Evolutionary conservation across 371 early-diverging fungal genomes (phyloP).

Genomic region (Mortierella sp.): DNA sequence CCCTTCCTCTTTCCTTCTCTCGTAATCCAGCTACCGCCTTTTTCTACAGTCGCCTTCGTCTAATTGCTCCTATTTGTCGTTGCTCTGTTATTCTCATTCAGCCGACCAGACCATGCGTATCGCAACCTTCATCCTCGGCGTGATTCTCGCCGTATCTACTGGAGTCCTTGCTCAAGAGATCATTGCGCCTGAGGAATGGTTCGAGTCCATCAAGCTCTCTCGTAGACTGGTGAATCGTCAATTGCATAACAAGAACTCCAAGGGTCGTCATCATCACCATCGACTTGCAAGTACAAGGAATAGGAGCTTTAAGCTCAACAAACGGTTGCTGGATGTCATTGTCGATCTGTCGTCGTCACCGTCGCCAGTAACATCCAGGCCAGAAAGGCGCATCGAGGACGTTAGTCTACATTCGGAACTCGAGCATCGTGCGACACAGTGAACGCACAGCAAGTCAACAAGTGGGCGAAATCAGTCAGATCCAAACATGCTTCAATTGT

Average conservation of each 20-base stretch:
- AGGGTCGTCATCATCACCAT: slow-evolving; percentile 7
- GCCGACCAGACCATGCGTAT: slow-evolving; percentile 15
- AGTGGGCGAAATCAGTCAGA: too few relatives aligned
- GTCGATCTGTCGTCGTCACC: background rate
- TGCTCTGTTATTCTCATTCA: too few relatives aligned
- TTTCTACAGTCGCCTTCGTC: too few relatives aligned
- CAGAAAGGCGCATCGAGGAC: slow-evolving; percentile 4
- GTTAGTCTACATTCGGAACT: slow-evolving; percentile 13
- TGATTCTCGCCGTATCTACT: background rate
- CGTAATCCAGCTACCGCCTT: too few relatives aligned
- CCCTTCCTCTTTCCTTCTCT: too few relatives aligned
- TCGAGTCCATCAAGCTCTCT: slow-evolving; percentile 29
- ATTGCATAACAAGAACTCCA: slow-evolving; percentile 2
- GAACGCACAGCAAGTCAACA: too few relatives aligned
- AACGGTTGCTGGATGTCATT: background rate
- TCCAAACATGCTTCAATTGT: too few relatives aligned
- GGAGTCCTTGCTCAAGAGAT: slow-evolving; percentile 35
- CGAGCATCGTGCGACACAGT: slow-evolving; percentile 15
- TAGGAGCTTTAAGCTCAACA: slow-evolving; percentile 1
- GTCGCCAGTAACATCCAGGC: too few relatives aligned
- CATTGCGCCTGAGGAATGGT: slow-evolving; percentile 42
- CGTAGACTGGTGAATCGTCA: slow-evolving; percentile 26
- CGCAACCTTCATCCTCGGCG: slow-evolving; percentile 7
- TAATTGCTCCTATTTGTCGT: too few relatives aligned
- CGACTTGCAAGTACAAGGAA: slow-evolving; percentile 1